Percentiles rank a stretch among this genome's conserved stretches.
These are phyloP conservation scores for Thalassiosira profunda DNA, from an alignment of 108 stramenopile genomes.

Conservation along the genomic window DNA sequence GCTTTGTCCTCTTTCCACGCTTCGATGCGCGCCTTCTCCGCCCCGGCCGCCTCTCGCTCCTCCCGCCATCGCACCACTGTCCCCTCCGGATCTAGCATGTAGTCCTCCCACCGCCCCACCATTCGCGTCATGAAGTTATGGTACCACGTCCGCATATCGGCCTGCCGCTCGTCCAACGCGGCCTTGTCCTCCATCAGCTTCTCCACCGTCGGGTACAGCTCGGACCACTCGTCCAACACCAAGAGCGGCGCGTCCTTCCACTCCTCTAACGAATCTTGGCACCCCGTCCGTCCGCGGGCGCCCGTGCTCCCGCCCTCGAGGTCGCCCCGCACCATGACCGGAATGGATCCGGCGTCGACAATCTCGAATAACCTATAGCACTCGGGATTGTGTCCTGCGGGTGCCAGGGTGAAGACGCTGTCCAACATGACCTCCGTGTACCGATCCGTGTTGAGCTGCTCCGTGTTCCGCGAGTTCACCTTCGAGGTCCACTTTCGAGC, in stretches of 20 bases:
- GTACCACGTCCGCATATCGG: constrained; percentile 28
- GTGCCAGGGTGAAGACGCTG: constrained; percentile 20
- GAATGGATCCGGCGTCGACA: constrained; percentile 16
- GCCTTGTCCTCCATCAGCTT: constrained; percentile 16
- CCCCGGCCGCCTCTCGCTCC: no score
- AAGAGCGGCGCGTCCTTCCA: constrained; percentile 30
- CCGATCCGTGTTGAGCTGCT: constrained; percentile 20
- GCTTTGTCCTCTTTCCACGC: no score
- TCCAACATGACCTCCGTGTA: constrained; percentile 19
- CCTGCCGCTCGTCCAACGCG: constrained; percentile 42
- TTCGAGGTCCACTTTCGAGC: constrained; percentile 11
- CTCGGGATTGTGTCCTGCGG: constrained; percentile 25
- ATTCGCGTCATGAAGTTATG: constrained; percentile 18
- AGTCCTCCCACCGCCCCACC: constrained; percentile 2
- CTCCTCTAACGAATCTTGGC: constrained; percentile 1
- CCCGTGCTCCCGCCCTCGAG: constrained; percentile 2
- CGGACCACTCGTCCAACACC: constrained; percentile 36
- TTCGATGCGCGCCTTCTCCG: no score
- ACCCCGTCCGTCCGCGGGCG: constrained; percentile 10
- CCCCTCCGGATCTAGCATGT: background rate
- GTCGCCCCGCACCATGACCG: constrained; percentile 15
- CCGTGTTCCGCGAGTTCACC: background rate
- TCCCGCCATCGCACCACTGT: background rate
- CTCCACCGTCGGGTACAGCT: constrained; percentile 17
- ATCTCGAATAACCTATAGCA: constrained; percentile 13